Base-by-base conservation (phyloP, 257 asterid genomes). In the Gentiana macrophylla region DNA sequence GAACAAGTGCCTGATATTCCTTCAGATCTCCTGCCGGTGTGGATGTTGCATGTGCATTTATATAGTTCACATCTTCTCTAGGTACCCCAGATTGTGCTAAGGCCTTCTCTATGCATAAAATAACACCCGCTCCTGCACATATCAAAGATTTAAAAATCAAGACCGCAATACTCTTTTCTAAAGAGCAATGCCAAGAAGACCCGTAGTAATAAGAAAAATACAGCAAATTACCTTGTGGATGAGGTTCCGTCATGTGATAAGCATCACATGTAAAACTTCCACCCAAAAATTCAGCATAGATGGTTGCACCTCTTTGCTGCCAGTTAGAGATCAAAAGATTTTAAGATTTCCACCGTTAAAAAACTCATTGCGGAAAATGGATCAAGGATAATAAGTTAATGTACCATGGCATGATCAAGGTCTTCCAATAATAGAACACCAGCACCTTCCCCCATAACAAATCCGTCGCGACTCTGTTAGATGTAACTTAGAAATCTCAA, bases 201-300 rank as follows among this genome's bases (percentile, higher is more conserved):
- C 37, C 37, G 5, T 47, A 12, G 32, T 49, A 52, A 37, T 24
- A 61, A 67, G 47, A 57, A 59, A 59, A 51, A 5, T 5, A 44
- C 3, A 35, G 49, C 35, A 58, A 46, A 10, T 55, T 79, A 92
- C 99, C 99, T 75, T 85, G 74, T 41, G 99, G 97, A 68, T 92
- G 99, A 70, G 99, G 97, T 73, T 88, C 95, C 49, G 94, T 85
- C 94, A 92, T 77, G 81, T 92, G 99, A 81, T 92, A 88, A 52
- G 99, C 99, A 68, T 92, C 99, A 77, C 80, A 79, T 46, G 95
- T 83, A 79, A 88, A 92, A 81, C 99, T 92, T 77, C 97, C 97
- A 70, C 97, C 97, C 62, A 92, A 84, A 72, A 92, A 92, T 72
- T 88, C 97, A 33, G 99, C 97, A 67, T 81, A 84, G 53, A 91